Evolutionary conservation across 306 rosid species (phyloP), one percentile per base, ranked within the genome.

Genomic region (Acacia melanoxylon): DNA sequence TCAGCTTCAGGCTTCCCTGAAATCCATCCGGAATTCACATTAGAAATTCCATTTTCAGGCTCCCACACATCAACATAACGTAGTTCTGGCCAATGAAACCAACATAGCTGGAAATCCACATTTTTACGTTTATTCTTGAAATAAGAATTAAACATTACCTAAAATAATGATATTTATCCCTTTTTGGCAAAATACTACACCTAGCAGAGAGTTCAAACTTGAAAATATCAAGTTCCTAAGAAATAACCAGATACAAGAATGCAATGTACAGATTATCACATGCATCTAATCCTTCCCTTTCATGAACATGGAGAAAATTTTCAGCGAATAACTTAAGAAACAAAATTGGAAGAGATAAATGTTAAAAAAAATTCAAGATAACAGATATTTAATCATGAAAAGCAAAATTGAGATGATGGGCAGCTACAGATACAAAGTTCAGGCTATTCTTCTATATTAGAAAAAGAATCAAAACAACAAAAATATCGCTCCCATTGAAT

Each of bases 1-100:
- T 93, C 98, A 2, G 97, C 95, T 87, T 88, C 97, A 27, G 83
- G 65, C 76, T 89, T 87, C 56, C 80, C 91, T 85, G 86, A 85
- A 54, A 76, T 59, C 45, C 24, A 77, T 72, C 16, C 77, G 48
- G 7, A 19, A 56, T 24, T 41, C 17, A 4, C 45, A 54, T 59
- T 24, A 69, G 56, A 19, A 56, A 71, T 19, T 2, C 40, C 58
- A 56, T 10, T 14, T 52, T 69, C 54, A 56, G 11, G 44, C 54
- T 46, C 71, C 56, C 37, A 78, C 44, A 67, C 37, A 67, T 31
- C 51, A 65, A 44, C 7, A 17, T 4, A 27, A 22, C 11, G 29
- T 15, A 31, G 11, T 42, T 31, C 8, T 17, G 29, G 78, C 52
- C 65, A 74, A 20, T 27, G 77, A 25, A 59, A 72, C 25, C 51